Percentiles rank a stretch among this genome's conserved stretches.
Conservation (phyloP, 192 early-diverging fungal genomes). For the Rhizoclosmatium globosum region DNA sequence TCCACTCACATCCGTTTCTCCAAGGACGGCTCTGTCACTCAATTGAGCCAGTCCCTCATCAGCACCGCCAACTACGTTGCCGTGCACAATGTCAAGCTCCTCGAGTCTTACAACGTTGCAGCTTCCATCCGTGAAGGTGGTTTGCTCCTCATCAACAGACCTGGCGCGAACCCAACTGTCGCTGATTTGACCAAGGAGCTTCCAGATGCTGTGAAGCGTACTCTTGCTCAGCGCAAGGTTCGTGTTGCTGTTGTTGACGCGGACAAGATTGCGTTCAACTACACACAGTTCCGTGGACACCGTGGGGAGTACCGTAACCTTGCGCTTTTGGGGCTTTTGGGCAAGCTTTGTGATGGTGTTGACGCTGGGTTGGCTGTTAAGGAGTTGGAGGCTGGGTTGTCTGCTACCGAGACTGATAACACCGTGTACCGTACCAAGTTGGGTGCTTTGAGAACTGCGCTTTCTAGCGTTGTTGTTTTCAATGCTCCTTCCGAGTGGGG, state of each 20-base stretch:
- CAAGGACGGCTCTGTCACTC: constrained; percentile 35
- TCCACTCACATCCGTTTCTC: constrained; percentile 68
- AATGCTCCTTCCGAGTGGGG: constrained; percentile 11
- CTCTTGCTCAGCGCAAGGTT: constrained; percentile 58
- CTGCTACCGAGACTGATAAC: constrained; percentile 26
- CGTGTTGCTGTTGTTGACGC: constrained; percentile 72
- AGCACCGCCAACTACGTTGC: constrained; percentile 64
- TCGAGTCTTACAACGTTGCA: constrained; percentile 69
- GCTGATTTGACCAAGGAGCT: constrained; percentile 76
- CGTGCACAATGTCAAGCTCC: constrained; percentile 68
- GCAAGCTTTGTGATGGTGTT: constrained; percentile 51
- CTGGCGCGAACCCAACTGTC: constrained; percentile 54
- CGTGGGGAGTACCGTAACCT: constrained; percentile 57
- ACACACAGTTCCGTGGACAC: constrained; percentile 59
- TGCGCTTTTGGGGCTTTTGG: constrained; percentile 66
- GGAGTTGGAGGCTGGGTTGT: constrained; percentile 26
- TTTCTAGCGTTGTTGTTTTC: constrained; percentile 34
- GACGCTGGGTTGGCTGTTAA: constrained; percentile 36
- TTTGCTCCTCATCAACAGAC: constrained; percentile 66
- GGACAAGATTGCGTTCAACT: constrained; percentile 66
- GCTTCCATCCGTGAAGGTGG: constrained; percentile 58
- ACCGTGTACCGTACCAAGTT: constrained; percentile 45
- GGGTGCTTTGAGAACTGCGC: constrained; percentile 46
- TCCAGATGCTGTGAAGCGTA: constrained; percentile 67
- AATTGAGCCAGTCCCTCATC: constrained; percentile 45